phyloP scores from a whole-genome alignment of 352 stramenopile species.

The Globisporangium parvum region DNA sequence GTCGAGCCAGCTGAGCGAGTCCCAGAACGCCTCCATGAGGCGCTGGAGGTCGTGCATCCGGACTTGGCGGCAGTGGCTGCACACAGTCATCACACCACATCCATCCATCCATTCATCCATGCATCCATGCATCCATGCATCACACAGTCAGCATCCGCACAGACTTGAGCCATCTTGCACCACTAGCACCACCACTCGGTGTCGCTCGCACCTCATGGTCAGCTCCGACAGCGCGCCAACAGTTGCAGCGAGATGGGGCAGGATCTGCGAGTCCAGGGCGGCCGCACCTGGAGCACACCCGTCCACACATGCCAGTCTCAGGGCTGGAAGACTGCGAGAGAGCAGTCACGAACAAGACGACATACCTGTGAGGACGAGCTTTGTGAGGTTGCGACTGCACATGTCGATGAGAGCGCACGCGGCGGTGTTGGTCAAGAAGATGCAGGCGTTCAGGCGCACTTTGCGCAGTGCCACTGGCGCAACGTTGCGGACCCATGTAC shows the following conservation, averaged over 20 bases:
- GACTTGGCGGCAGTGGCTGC: constrained; percentile 28
- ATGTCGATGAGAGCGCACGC: constrained; percentile 29
- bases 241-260: constrained; percentile 27
- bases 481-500: constrained; percentile 23
- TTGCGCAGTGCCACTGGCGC: constrained; percentile 22
- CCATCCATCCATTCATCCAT: too few species aligned
- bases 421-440: constrained; percentile 38
- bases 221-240: constrained; percentile 32
- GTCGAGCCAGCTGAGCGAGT: constrained; percentile 40
- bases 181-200: background rate
- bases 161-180: background rate
- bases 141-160: background rate
- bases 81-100: background rate
- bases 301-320: too few species aligned
- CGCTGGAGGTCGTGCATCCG: constrained; percentile 23
- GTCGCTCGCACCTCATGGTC: constrained; percentile 32
- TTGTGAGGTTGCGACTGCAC: constrained; percentile 29
- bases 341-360: background rate
- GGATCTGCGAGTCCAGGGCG: constrained; percentile 38
- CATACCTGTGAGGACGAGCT: constrained; percentile 40
- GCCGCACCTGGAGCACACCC: constrained; percentile 25
- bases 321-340: too few species aligned
- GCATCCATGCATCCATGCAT: background rate
- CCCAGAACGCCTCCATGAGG: constrained; percentile 23
- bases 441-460: constrained; percentile 46